Conservation (phyloP, 1,284 basidiomycete genomes). For the Microbotryum saponariae region DNA sequence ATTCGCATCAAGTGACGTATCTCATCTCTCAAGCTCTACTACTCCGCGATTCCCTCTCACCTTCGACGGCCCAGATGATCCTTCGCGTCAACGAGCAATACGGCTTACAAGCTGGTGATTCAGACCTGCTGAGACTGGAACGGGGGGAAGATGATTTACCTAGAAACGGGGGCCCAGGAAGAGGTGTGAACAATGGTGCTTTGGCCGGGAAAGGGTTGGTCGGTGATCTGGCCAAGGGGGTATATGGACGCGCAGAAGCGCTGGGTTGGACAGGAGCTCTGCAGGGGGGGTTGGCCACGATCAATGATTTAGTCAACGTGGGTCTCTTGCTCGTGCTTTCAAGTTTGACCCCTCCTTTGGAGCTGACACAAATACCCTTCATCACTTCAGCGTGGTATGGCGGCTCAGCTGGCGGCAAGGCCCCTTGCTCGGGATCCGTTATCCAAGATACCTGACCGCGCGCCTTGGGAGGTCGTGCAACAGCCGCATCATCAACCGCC, state of each 20-base stretch:
- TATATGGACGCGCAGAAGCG: constrained; percentile 34
- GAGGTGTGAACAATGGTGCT: not conserved
- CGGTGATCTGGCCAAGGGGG: constrained; percentile 31
- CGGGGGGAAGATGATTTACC: not conserved
- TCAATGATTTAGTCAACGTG: constrained; percentile 31
- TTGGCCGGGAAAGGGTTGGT: constrained; percentile 18
- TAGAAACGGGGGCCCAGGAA: not conserved
- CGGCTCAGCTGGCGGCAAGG: not conserved
- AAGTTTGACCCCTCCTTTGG: too few relatives aligned
- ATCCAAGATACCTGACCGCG: constrained; percentile 27
- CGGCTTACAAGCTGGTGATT: not conserved
- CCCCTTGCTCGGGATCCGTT: not conserved
- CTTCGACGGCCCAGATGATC: not conserved
- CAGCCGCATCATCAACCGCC: not conserved
- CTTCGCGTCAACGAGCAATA: not conserved
- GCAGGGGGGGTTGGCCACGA: constrained; percentile 31
- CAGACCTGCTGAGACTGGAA: too few relatives aligned
- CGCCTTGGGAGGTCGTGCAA: constrained; percentile 24
- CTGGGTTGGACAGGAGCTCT: constrained; percentile 27
- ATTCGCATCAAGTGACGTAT: constrained; percentile 25
- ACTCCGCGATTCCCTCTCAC: constrained; percentile 52
- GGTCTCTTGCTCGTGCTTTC: not conserved
- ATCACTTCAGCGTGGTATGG: not conserved
- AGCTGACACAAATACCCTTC: not conserved
- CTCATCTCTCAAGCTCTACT: constrained; percentile 73